phyloP scores from a whole-genome alignment of 495 filamentous ascomycete species.

The Xylaria curta region DNA sequence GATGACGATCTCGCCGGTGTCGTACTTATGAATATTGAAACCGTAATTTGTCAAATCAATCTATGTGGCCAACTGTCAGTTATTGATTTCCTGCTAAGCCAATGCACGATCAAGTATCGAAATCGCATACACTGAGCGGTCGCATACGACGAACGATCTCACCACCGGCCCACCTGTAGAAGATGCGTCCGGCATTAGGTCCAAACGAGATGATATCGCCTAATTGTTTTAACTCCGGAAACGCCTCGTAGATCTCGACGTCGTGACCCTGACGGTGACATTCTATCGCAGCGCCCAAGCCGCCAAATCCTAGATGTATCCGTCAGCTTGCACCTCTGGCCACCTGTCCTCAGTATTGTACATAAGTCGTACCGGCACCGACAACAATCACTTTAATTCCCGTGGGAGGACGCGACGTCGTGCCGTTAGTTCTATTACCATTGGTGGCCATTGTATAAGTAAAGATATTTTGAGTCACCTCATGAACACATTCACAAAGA shows the following conservation, averaged over 20 bases:
- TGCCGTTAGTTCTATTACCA: conserved; percentile 24
- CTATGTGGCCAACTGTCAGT: neutral
- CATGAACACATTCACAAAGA: neutral
- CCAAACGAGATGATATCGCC: conserved; percentile 72
- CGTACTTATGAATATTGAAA: conserved; percentile 67
- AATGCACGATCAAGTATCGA: neutral
- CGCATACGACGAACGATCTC: conserved; percentile 54
- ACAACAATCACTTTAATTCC: conserved; percentile 65
- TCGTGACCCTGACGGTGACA: conserved; percentile 66
- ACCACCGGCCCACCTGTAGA: conserved; percentile 57
- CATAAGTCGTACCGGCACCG: conserved; percentile 48
- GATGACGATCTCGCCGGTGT: conserved; percentile 65
- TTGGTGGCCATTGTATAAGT: conserved; percentile 30
- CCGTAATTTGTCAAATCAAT: conserved; percentile 60
- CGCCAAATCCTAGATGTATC: conserved; percentile 55
- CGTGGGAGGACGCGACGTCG: conserved; percentile 41
- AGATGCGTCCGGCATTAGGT: conserved; percentile 64
- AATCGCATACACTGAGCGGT: conserved; percentile 45
- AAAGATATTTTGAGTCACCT: neutral
- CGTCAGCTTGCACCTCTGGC: conserved; percentile 8
- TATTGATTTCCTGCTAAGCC: neutral
- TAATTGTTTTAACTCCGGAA: conserved; percentile 62
- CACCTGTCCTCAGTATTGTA: neutral
- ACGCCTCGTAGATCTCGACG: conserved; percentile 64
- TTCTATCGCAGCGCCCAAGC: conserved; percentile 66